A percentile compares a stretch with the other conserved stretches of the same genome.
Evolutionary conservation across 805 yeast genomes (phyloP).

Genomic region (Scheffersomyces lignosus): DNA sequence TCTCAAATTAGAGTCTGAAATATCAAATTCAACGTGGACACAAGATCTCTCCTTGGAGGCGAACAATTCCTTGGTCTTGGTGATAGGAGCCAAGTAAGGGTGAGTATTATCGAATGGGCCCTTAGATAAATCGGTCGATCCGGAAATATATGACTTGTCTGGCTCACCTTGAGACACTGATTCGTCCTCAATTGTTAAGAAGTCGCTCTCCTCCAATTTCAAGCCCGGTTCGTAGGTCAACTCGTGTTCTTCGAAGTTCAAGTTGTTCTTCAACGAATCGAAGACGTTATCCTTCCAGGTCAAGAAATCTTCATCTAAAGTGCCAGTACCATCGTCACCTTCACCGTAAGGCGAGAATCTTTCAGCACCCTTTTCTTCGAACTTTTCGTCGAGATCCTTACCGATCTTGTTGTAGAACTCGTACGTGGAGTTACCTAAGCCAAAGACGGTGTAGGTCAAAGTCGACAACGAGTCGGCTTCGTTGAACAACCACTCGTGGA

Average conservation of each 20-base stretch:
- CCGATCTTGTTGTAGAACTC: constrained; percentile 89
- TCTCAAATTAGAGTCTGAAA: constrained; percentile 69
- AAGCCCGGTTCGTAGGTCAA: constrained; percentile 73
- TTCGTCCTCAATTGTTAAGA: constrained; percentile 25
- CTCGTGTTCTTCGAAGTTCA: constrained; percentile 78
- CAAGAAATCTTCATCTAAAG: constrained; percentile 92
- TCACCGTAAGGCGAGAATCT: constrained; percentile 76
- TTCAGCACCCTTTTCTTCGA: constrained; percentile 66
- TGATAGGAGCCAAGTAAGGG: constrained; percentile 77
- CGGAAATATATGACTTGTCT: constrained; percentile 44
- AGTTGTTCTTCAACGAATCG: constrained; percentile 59
- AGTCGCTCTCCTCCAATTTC: constrained; percentile 38
- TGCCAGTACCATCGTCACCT: constrained; percentile 95
- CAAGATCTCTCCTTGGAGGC: constrained; percentile 66
- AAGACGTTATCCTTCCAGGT: constrained; percentile 86
- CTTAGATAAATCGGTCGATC: constrained; percentile 36
- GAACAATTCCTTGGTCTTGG: constrained; percentile 68
- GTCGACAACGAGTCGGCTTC: constrained; percentile 54
- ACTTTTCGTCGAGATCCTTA: constrained; percentile 52
- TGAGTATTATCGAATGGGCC: constrained; percentile 82
- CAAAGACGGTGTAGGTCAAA: constrained; percentile 74
- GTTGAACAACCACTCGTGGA: constrained; percentile 65
- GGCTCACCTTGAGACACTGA: constrained; percentile 76
- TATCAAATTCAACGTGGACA: constrained; percentile 86
- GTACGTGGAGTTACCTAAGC: constrained; percentile 92